Evolutionary conservation across 352 stramenopile species (phyloP).

Genomic region (Phytophthora pistaciae): DNA sequence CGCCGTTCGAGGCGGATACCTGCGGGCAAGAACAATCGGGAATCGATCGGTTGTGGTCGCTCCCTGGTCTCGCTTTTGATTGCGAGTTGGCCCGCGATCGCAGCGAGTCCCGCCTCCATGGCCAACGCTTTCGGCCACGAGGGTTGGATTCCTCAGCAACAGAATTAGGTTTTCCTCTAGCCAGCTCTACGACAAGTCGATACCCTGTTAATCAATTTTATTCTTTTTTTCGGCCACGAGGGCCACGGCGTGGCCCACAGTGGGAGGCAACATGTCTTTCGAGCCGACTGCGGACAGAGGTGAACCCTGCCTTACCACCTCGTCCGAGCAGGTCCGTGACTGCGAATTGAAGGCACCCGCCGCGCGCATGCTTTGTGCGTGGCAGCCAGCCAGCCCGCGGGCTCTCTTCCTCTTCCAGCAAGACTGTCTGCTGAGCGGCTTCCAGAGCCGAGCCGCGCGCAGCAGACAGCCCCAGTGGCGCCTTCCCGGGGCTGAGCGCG

Average conservation of each 20-base stretch:
- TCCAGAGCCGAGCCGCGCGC: constrained; percentile 25
- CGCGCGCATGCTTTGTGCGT: constrained; percentile 22
- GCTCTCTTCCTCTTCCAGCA: constrained; percentile 5
- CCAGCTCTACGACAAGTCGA: too few relatives aligned
- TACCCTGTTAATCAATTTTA: too few relatives aligned
- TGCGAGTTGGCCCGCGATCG: not conserved
- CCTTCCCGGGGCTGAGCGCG: not conserved
- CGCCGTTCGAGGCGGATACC: constrained; percentile 13
- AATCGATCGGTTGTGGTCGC: constrained; percentile 1
- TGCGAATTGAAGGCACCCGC: constrained; percentile 29
- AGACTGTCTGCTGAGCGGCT: constrained; percentile 25
- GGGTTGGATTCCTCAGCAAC: too few relatives aligned
- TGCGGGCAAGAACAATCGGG: constrained; percentile 12
- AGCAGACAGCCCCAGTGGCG: constrained; percentile 17
- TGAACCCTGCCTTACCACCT: constrained; percentile 24
- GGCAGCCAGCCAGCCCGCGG: constrained; percentile 15
- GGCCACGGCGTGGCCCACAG: constrained; percentile 8
- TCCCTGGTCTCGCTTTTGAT: not conserved
- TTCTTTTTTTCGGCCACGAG: constrained; percentile 10
- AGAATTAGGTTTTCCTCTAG: too few relatives aligned
- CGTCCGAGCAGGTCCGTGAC: constrained; percentile 12
- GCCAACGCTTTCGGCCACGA: constrained; percentile 18
- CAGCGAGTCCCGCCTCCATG: constrained; percentile 1
- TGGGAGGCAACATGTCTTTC: constrained; percentile 31
- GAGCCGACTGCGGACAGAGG: constrained; percentile 17